Conservation (phyloP, 2,329 filamentous ascomycete genomes). For the Epichloe uncinata region DNA sequence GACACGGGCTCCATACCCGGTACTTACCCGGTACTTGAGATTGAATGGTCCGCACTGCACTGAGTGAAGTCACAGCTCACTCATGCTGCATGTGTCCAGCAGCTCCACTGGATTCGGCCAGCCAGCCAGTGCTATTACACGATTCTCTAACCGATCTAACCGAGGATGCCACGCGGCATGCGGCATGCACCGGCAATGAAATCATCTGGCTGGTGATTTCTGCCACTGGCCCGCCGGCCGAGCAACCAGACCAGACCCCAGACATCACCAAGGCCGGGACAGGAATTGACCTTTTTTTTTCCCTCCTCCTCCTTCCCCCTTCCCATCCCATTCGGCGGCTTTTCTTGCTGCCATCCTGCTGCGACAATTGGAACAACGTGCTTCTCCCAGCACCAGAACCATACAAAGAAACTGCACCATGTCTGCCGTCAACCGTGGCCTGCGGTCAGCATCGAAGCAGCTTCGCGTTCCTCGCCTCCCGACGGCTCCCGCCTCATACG, state of each 20-base stretch:
- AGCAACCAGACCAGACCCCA: too few relatives aligned
- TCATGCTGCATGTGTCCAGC: background rate
- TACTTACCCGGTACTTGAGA: too few relatives aligned
- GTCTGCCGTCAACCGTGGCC: conserved; percentile 41
- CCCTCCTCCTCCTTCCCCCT: background rate
- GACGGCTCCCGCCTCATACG: background rate
- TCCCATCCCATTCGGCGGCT: too few relatives aligned
- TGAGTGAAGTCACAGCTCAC: too few relatives aligned
- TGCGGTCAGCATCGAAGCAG: conserved; percentile 41
- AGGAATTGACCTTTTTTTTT: conserved; percentile 4
- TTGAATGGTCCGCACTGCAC: background rate
- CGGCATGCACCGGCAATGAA: conserved; percentile 6
- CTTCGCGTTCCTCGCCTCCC: conserved; percentile 30
- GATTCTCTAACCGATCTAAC: background rate
- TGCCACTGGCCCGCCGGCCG: too few relatives aligned
- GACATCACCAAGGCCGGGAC: background rate
- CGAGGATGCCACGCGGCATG: conserved; percentile 7
- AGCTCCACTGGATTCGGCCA: background rate
- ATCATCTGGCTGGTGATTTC: background rate
- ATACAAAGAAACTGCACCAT: conserved; percentile 23
- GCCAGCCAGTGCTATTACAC: background rate
- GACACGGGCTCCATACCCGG: background rate
- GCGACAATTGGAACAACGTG: conserved; percentile 2
- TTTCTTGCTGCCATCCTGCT: conserved; percentile 1
- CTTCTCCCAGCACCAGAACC: background rate